These are phyloP conservation scores for Petrea volubilis DNA, from an alignment of 257 asterid species.

Conservation along the genomic window DNA sequence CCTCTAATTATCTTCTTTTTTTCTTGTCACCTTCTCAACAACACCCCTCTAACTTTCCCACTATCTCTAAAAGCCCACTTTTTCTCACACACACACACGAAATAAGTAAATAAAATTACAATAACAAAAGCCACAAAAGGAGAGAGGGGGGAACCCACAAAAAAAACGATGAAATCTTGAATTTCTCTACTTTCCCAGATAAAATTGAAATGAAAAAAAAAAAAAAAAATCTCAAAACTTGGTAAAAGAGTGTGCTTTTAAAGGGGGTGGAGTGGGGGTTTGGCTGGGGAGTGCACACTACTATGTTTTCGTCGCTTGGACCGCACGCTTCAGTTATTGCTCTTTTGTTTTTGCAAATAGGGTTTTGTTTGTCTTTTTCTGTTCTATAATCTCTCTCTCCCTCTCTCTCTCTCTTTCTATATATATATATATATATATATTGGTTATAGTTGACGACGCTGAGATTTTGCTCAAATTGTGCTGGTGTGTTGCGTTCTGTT, in stretches of 20 bases:
- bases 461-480: slow-evolving; percentile 4
- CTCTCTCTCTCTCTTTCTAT: too few species aligned
- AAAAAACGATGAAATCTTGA: not conserved
- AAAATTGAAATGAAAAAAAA: not conserved
- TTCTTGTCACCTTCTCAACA: not conserved
- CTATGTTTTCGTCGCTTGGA: slow-evolving; percentile 45
- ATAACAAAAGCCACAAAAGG: not conserved
- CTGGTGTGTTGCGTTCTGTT: not conserved
- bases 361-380: not conserved
- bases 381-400: not conserved
- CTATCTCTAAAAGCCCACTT: not conserved
- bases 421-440: too few species aligned
- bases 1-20: not conserved
- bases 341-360: not conserved
- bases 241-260: not conserved
- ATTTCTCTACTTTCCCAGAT: not conserved
- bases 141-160: slow-evolving; percentile 5
- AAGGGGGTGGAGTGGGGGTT: not conserved
- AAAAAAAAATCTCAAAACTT: not conserved
- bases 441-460: too few species aligned
- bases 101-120: not conserved
- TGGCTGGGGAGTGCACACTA: not conserved
- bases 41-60: not conserved
- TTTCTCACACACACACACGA: not conserved
- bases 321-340: slow-evolving; percentile 51